These are phyloP conservation scores for Phytophthora rubi DNA, from an alignment of 352 stramenopile species.

Conservation along the genomic window DNA sequence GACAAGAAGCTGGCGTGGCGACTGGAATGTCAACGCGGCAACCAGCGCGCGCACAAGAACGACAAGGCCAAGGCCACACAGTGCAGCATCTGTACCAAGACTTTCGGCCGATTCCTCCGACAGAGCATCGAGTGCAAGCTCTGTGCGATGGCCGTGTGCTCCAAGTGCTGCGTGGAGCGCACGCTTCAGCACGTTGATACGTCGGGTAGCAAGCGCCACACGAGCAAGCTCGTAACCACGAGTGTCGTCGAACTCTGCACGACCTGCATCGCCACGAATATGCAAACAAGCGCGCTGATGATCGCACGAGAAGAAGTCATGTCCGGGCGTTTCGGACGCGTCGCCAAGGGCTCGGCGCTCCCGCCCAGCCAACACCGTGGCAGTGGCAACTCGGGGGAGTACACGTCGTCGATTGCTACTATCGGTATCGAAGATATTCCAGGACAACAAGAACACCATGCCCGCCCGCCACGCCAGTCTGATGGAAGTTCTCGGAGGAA, in stretches of 20 bases:
- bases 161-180: conserved; percentile 49
- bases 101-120: conserved; percentile 42
- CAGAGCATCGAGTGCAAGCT: conserved; percentile 51
- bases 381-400: conserved; percentile 17
- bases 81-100: conserved; percentile 55
- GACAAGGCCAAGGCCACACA: conserved; percentile 28
- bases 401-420: conserved; percentile 27
- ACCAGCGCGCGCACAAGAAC: conserved; percentile 25
- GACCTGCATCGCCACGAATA: conserved; percentile 40
- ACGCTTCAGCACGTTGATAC: conserved; percentile 49
- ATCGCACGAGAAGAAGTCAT: conserved; percentile 57
- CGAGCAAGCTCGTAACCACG: conserved; percentile 45
- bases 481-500: conserved; percentile 20
- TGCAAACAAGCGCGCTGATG: conserved; percentile 42
- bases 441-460: conserved; percentile 28
- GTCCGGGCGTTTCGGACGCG: conserved; percentile 38
- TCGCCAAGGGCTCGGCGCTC: conserved; percentile 11
- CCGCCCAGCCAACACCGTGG: conserved; percentile 16
- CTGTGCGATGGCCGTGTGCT: conserved; percentile 54
- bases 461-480: conserved; percentile 27
- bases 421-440: conserved; percentile 43
- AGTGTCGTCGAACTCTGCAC: conserved; percentile 47
- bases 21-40: conserved; percentile 35
- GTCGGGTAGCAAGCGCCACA: conserved; percentile 33
- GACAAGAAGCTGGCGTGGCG: conserved; percentile 63